These are phyloP conservation scores for Phytophthora meadii DNA, from an alignment of 352 stramenopile species.

Conservation along the genomic window DNA sequence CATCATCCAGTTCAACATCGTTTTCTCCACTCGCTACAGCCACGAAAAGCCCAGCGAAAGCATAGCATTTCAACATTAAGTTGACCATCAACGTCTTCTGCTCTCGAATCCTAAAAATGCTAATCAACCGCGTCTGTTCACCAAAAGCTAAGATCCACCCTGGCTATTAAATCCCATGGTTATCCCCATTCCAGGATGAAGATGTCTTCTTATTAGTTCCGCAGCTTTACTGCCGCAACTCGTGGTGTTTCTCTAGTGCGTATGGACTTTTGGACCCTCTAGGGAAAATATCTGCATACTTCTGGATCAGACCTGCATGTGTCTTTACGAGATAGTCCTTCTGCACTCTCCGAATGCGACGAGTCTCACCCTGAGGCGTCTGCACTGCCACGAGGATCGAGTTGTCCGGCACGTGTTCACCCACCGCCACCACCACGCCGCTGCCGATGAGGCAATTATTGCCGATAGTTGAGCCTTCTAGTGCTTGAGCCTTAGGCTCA, in stretches of 20 bases:
- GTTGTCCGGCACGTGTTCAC: conserved; percentile 74
- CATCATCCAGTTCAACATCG: neutral
- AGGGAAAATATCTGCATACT: conserved; percentile 76
- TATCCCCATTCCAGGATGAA: too few species aligned
- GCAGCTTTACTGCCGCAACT: conserved; percentile 45
- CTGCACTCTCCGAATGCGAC: conserved; percentile 59
- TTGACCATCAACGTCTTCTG: conserved; percentile 2
- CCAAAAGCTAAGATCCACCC: conserved; percentile 11
- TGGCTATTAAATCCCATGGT: too few species aligned
- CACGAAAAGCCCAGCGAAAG: conserved; percentile 2
- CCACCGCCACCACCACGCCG: conserved; percentile 72
- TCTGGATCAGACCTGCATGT: conserved; percentile 62
- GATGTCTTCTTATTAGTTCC: neutral
- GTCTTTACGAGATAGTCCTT: conserved; percentile 74
- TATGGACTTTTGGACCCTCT: conserved; percentile 75
- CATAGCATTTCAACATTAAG: conserved; percentile 7
- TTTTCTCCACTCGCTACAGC: conserved; percentile 1
- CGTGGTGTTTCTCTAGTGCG: conserved; percentile 84
- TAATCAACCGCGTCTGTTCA: conserved; percentile 28
- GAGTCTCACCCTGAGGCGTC: conserved; percentile 29
- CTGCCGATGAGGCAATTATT: conserved; percentile 86
- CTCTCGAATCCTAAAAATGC: conserved; percentile 18
- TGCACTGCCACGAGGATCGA: conserved; percentile 75
- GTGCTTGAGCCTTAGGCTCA: conserved; percentile 66
- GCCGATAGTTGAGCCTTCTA: conserved; percentile 68